phyloP scores from a whole-genome alignment of 768 basidiomycete genomes.

The Pleurotus sapidus region DNA sequence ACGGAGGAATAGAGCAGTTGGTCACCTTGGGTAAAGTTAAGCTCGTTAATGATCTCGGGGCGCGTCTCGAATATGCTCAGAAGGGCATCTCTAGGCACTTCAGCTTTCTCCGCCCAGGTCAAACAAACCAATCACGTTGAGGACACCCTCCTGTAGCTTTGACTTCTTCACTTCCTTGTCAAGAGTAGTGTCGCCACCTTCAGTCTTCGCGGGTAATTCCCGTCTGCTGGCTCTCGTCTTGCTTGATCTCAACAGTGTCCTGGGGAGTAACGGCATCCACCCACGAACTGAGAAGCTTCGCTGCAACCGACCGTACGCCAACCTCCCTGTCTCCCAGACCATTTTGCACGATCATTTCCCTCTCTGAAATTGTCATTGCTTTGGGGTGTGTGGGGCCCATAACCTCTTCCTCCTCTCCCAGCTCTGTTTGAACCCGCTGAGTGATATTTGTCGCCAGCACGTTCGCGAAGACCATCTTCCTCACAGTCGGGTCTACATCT shows the following conservation, averaged over 20 bases:
- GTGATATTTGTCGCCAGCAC: slow-evolving; percentile 46
- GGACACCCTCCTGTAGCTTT: slow-evolving; percentile 32
- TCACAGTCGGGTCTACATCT: slow-evolving; percentile 73
- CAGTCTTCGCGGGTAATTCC: slow-evolving; percentile 15
- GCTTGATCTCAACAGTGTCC: slow-evolving; percentile 17
- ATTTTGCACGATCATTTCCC: slow-evolving; percentile 74
- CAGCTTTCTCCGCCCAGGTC: slow-evolving; percentile 49
- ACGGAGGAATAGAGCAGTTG: neutral
- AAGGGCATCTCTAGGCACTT: slow-evolving; percentile 73
- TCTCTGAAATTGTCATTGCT: slow-evolving; percentile 63
- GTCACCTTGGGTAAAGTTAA: slow-evolving; percentile 57
- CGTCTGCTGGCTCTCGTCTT: slow-evolving; percentile 26
- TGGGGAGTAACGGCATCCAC: slow-evolving; percentile 50
- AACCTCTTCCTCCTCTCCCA: slow-evolving; percentile 16
- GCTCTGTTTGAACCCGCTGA: slow-evolving; percentile 4
- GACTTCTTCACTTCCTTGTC: slow-evolving; percentile 16
- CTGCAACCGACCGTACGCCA: slow-evolving; percentile 68
- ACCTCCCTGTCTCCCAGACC: slow-evolving; percentile 87
- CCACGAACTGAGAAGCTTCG: slow-evolving; percentile 73
- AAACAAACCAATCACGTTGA: slow-evolving; percentile 54
- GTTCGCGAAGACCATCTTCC: slow-evolving; percentile 68
- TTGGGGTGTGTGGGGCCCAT: slow-evolving; percentile 64
- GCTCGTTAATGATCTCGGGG: slow-evolving; percentile 59
- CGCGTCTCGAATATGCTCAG: slow-evolving; percentile 66
- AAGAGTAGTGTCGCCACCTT: slow-evolving; percentile 14